Conservation (phyloP, 306 rosid species). For the Morella rubra region DNA sequence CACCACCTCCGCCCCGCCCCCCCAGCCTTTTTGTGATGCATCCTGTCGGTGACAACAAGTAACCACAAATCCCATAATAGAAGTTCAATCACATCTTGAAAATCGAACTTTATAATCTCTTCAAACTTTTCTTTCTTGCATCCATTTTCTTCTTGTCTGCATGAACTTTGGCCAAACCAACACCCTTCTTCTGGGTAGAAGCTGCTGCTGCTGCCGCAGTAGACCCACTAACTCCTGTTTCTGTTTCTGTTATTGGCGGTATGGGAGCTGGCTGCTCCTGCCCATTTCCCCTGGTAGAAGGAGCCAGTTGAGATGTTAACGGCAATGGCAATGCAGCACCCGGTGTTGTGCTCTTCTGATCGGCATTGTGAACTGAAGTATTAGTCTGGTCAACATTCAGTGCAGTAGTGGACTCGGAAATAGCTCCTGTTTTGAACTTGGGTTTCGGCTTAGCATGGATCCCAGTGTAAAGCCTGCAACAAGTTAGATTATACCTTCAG, state of each 20-base stretch:
- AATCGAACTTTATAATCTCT: constrained; percentile 63
- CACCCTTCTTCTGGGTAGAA: constrained; percentile 55
- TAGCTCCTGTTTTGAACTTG: constrained; percentile 83
- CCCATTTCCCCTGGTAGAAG: constrained; percentile 52
- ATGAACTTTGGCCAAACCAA: constrained; percentile 55
- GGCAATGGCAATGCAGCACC: constrained; percentile 51
- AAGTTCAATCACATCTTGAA: constrained; percentile 30
- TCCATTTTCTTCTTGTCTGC: constrained; percentile 92
- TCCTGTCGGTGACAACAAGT: neutral
- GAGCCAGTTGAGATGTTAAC: constrained; percentile 26
- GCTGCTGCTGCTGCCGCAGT: constrained; percentile 29
- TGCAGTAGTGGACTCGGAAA: constrained; percentile 90
- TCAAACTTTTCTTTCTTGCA: constrained; percentile 96
- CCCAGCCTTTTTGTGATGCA: too few species aligned
- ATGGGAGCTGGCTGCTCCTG: constrained; percentile 48
- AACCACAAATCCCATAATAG: constrained; percentile 23
- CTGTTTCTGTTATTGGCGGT: constrained; percentile 30
- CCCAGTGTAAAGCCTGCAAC: constrained; percentile 82
- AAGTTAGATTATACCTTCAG: neutral
- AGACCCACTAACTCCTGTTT: constrained; percentile 41
- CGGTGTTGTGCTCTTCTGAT: constrained; percentile 48
- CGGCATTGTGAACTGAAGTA: constrained; percentile 54
- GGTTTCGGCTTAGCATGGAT: constrained; percentile 96
- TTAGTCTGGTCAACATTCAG: constrained; percentile 81
- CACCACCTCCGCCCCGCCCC: too few species aligned